Conservation (phyloP, 257 asterid species). For the Leonotis leonurus region DNA sequence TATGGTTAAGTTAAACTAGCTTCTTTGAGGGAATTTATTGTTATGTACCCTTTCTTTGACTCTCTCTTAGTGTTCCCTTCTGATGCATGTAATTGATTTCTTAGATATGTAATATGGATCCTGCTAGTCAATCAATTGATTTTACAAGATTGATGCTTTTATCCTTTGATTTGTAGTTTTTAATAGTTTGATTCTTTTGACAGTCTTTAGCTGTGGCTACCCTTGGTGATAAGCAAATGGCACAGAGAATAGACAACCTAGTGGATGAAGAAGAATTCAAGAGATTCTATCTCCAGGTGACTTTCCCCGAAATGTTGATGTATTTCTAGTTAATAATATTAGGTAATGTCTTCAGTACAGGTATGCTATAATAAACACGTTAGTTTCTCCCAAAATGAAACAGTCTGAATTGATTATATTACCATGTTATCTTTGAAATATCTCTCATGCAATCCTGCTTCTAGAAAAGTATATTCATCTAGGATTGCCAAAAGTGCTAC, state of each 20-base stretch:
- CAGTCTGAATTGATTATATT: slow-evolving; percentile 6
- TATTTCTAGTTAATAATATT: slow-evolving; percentile 11
- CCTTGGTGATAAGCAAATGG: slow-evolving; percentile 95
- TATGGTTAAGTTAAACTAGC: not conserved
- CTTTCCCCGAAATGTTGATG: slow-evolving; percentile 5
- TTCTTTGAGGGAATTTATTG: not conserved
- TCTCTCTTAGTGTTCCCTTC: not conserved
- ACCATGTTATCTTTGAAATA: slow-evolving; percentile 1
- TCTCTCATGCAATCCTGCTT: not conserved
- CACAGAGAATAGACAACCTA: slow-evolving; percentile 87
- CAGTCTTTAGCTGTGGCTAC: slow-evolving; percentile 93
- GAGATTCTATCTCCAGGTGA: slow-evolving; percentile 98
- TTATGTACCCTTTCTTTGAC: not conserved
- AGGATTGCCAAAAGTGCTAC: not conserved
- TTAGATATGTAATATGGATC: slow-evolving; percentile 4
- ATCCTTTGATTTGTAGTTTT: no score
- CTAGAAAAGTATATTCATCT: slow-evolving; percentile 2
- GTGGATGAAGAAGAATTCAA: slow-evolving; percentile 92
- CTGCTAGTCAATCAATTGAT: not conserved
- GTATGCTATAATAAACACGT: not conserved
- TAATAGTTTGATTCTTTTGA: slow-evolving; percentile 8
- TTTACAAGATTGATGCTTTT: slow-evolving; percentile 11
- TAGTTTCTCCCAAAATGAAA: slow-evolving; percentile 12
- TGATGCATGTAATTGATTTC: not conserved
- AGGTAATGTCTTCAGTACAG: not conserved